Evolutionary conservation across 73 alveolate species (phyloP), one percentile per base, ranked within the genome.

Genomic region (Blepharisma stoltei): DNA sequence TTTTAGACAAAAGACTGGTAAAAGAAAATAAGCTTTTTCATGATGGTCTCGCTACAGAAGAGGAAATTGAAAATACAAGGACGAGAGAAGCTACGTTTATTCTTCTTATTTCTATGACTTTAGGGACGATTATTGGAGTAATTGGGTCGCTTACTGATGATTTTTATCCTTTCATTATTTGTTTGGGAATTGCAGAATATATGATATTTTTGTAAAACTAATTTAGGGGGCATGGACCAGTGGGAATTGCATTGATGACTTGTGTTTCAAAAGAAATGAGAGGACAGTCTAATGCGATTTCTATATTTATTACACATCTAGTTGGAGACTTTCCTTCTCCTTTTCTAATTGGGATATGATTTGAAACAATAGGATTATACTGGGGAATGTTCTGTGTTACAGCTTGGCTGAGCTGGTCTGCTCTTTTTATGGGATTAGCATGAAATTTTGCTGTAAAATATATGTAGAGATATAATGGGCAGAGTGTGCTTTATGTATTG

Each of bases 291-390:
- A 38, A 14, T 9, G 73, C 73, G 46, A 38, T 60, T 20, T 20
- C 38, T 60, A 60, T 60, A 8, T 60, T 60, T 25, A 14, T 60
- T 60, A 60, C 23, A 38, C 73, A 60, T 25, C 4, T 60, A 9
- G 18, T 60, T 0, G 73, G 73, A 25, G 73, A 60, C 5, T 60
- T 60, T 25, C 73, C 73, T 60, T 60, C 73, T 14, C 73, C 73
- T 14, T 60, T 60, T 60, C 5, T 60, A 38, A 60, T 60, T 60
- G 73, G 73, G 14, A 47, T 25, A 18, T 8, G 14, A 14, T 14
- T 14, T 60, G 73, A 25, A 20, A 9, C 49, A 14, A 25, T 60
- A 1, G 45, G 73, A 18, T 14, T n/a, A 25, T 60, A 60, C 5
- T 60, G 37, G 37, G 73, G 73, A 25, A 60, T 38, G 14, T 8